Percentiles rank a stretch among this genome's conserved stretches.
Evolutionary conservation across 768 basidiomycete species (phyloP).

Genomic region (Dendrothele bispora): DNA sequence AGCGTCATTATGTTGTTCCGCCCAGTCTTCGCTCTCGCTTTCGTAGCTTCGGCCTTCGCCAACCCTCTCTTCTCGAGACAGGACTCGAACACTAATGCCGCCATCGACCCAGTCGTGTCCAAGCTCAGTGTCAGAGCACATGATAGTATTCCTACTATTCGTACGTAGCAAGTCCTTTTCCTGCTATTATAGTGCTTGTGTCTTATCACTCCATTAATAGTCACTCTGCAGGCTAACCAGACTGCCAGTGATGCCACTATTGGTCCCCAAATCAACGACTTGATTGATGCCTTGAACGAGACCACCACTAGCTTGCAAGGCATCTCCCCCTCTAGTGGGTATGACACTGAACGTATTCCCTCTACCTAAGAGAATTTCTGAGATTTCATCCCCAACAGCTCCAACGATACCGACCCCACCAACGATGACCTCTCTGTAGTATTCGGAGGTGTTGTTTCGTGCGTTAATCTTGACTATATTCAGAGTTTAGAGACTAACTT

Average conservation of each 20-base stretch:
- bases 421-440: conserved; percentile 34
- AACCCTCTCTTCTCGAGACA: conserved; percentile 28
- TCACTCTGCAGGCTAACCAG: conserved; percentile 28
- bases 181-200: no score
- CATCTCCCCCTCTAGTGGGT: conserved; percentile 13
- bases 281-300: conserved; percentile 26
- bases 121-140: conserved; percentile 22
- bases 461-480: conserved; percentile 11
- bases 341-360: no score
- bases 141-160: conserved; percentile 21
- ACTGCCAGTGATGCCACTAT: conserved; percentile 29
- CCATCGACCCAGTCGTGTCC: conserved; percentile 26
- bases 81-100: conserved; percentile 31
- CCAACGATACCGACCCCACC: conserved; percentile 29
- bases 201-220: conserved; percentile 13
- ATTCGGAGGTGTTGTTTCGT: conserved; percentile 30
- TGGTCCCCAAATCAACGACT: conserved; percentile 21
- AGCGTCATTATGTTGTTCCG: conserved; percentile 28
- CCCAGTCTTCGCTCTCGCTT: conserved; percentile 26
- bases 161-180: conserved; percentile 21
- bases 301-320: conserved; percentile 19
- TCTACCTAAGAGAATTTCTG: no score
- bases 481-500: neutral
- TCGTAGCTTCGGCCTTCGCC: conserved; percentile 25
- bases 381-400: conserved; percentile 32